Base-by-base conservation (phyloP, 352 stramenopile species). In the Phytophthora lateralis region DNA sequence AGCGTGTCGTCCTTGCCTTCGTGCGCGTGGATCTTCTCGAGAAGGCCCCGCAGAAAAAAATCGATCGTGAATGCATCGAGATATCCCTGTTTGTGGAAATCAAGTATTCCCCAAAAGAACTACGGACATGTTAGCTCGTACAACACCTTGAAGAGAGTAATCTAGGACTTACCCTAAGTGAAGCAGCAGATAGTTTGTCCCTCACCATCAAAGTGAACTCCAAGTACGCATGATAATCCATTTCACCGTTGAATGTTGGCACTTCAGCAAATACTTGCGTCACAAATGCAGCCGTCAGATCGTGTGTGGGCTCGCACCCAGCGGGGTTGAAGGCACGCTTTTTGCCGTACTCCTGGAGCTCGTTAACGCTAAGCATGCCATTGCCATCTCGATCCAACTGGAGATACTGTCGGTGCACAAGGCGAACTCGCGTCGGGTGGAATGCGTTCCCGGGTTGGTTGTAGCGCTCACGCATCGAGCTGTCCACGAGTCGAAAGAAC, bases 71-170 rank as follows among this genome's bases (percentile, higher is more conserved):
- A 86, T 5, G 66, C 66, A 41, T 89, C 78, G 18, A 91, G 51
- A 55, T 75, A 89, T 2, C 78, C 76, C 30, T 88, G 82, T 24
- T 88, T 88, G 6, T 88, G 79, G 42, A 88, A 73, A 50, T 91
- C 80, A 8, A 91, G 71, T n/a, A 88, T 68, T 24, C 51, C 69
- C 76, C 80, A 91, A 45, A 89, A 82, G 54, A 89, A 89, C 82
- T 91, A 38, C 44, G 12, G n/a, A 35, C 4, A 52, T 48, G 15
- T 48, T 44, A 49, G 17, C 17, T 30, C 26, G 4, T 30, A 30
- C 26, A 30, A 30, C 26, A 30, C 6, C 26, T 6, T 8, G 7
- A 2, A 30, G 6, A 30, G 26, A 30, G 21, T 24, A 24, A 24
- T 30, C 8, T 44, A 18, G 2, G 20, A 32, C 61, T 21, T 63